These are phyloP conservation scores for Exophiala sp. DNA, from an alignment of 2,329 filamentous ascomycete genomes.

Conservation along the genomic window DNA sequence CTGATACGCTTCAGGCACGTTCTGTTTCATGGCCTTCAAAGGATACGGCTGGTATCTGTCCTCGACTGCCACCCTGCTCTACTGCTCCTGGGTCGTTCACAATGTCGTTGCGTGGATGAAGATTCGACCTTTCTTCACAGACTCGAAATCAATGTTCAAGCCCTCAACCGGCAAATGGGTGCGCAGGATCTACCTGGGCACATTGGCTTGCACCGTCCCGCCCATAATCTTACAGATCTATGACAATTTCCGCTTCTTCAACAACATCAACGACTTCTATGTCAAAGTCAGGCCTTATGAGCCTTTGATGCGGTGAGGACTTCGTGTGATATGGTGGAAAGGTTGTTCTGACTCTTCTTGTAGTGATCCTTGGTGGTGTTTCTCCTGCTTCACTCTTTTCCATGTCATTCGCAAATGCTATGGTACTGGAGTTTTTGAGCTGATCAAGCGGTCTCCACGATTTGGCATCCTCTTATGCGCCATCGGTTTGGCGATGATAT, in stretches of 20 bases:
- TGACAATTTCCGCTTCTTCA: slow-evolving; percentile 64
- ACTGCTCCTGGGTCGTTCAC: slow-evolving; percentile 62
- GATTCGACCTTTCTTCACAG: slow-evolving; percentile 57
- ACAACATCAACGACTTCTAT: slow-evolving; percentile 53
- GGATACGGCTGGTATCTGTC: slow-evolving; percentile 64
- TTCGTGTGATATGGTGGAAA: not conserved
- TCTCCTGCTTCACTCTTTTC: slow-evolving; percentile 57
- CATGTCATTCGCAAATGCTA: slow-evolving; percentile 54
- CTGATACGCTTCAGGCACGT: slow-evolving; percentile 10
- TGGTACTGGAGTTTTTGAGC: slow-evolving; percentile 55
- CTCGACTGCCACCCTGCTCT: slow-evolving; percentile 57
- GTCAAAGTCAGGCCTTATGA: slow-evolving; percentile 56
- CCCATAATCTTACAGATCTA: slow-evolving; percentile 66
- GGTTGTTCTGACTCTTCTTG: slow-evolving; percentile 5
- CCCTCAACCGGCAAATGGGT: slow-evolving; percentile 24
- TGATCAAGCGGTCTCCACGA: slow-evolving; percentile 59
- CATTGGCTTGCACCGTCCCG: slow-evolving; percentile 56
- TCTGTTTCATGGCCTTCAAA: slow-evolving; percentile 53
- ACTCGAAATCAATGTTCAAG: slow-evolving; percentile 45
- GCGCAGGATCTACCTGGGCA: slow-evolving; percentile 51
- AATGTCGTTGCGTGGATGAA: slow-evolving; percentile 68
- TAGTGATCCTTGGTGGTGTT: slow-evolving; percentile 67
- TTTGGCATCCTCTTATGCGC: slow-evolving; percentile 60
- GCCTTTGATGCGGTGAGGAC: slow-evolving; percentile 53
- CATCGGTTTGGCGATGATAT: slow-evolving; percentile 59